Evolutionary conservation across 345 rosid genomes (phyloP), one percentile per base, ranked within the genome.

Genomic region (Rubroshorea leprosula): DNA sequence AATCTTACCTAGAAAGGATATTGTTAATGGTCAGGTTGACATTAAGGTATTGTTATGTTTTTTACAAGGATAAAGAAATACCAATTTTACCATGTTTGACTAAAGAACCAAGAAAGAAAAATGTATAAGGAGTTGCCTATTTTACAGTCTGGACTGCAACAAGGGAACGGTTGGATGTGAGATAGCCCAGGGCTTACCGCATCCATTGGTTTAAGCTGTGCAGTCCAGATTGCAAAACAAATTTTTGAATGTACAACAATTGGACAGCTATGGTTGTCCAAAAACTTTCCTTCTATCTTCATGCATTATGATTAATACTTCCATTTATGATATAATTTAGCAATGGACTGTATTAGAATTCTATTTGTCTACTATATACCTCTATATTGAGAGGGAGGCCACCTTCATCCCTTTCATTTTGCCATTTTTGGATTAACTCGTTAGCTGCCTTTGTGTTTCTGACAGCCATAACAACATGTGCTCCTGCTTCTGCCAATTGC

Each of bases 401-500:
- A 35, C 54, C 51, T 13, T 83, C 89, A 54, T 87, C 66, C 87
- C 85, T 74, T 54, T 85, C 90, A 27, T 61, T 79, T 78, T 85
- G 95, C 96, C 97, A 93, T 48, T 77, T 81, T 14, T 65, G 90
- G 57, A 89, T 85, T 63, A 93, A 73, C 53, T 83, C 92, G 15
- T 71, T 76, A 57, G 90, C 97, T 1, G 76, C 84, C 69, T 75
- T 82, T 1, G 89, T 65, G 58, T 89, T 93, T 76, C 99, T 85
- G 17, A 93, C 97, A 0, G 97, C 99, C 99, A 89, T 93, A 39
- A 93, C 80, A 56, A 93, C 94, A 72, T 89, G 97, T 20, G 99
- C 97, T 22, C 99, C 99, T 17, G 94, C 83, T 66, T 89, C 92
- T 9, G 96, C 97, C 74, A 93, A 78, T 72, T 93, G 99, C 76